Evolutionary conservation across 345 rosid genomes (phyloP).

Genomic region (Eucalyptus victrix): DNA sequence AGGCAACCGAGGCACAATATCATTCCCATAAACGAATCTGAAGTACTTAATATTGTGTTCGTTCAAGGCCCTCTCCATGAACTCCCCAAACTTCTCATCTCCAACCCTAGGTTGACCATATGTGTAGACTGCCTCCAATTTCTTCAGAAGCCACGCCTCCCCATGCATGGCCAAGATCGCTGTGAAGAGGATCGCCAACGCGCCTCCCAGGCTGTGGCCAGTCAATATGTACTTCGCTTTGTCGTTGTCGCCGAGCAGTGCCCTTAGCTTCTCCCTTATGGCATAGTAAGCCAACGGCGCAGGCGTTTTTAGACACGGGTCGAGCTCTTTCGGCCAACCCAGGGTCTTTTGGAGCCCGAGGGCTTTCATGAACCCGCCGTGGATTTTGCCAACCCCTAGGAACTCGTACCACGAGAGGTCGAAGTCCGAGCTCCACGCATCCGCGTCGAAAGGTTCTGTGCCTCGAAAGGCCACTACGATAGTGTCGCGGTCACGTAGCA

Average conservation of each 20-base stretch:
- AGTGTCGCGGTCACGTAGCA: conserved; percentile 1
- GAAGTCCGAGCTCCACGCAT: conserved; percentile 31
- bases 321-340: not conserved
- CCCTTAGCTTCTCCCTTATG: conserved; percentile 24
- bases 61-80: conserved; percentile 16
- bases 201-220: conserved; percentile 70
- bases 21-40: conserved; percentile 54
- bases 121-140: conserved; percentile 52
- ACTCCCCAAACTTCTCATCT: conserved; percentile 24
- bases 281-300: conserved; percentile 40
- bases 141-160: conserved; percentile 19
- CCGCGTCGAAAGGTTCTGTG: conserved; percentile 22
- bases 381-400: conserved; percentile 25
- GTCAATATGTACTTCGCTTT: conserved; percentile 38
- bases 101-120: conserved; percentile 80
- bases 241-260: conserved; percentile 1
- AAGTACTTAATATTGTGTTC: conserved; percentile 20
- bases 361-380: conserved; percentile 57
- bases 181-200: conserved; percentile 38
- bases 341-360: conserved; percentile 22
- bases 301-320: not conserved
- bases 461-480: conserved; percentile 30
- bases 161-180: conserved; percentile 40
- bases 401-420: conserved; percentile 37
- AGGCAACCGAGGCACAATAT: conserved; percentile 48